Evolutionary conservation across 345 rosid species (phyloP).

Genomic region (Trapa incisa): DNA sequence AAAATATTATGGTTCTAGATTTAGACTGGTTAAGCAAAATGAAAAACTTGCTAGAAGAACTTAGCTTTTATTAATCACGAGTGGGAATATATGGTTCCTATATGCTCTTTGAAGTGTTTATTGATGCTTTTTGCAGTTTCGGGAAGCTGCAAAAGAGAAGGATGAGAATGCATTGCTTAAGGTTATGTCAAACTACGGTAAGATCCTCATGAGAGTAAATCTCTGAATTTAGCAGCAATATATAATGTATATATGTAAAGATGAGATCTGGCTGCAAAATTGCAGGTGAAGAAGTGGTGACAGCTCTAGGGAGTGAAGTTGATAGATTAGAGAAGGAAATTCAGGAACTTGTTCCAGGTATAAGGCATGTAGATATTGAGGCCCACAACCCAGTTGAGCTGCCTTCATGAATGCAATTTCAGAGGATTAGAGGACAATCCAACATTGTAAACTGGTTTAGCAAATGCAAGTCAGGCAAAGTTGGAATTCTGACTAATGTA

Average conservation of each 20-base stretch:
- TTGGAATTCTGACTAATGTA: not conserved
- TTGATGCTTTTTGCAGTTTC: constrained; percentile 41
- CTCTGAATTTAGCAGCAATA: not conserved
- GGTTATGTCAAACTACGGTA: constrained; percentile 83
- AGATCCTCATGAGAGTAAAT: not conserved
- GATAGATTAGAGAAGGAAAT: constrained; percentile 91
- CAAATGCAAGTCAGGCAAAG: not conserved
- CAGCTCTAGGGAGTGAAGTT: constrained; percentile 97
- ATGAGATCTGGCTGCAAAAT: not conserved
- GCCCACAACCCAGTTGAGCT: constrained; percentile 63
- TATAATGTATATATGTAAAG: not conserved
- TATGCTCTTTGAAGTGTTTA: constrained; percentile 2
- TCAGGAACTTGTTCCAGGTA: constrained; percentile 90
- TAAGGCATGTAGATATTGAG: constrained; percentile 93
- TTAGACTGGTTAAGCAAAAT: not conserved
- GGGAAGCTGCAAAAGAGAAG: constrained; percentile 50
- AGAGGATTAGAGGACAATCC: not conserved
- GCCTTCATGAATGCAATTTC: constrained; percentile 1
- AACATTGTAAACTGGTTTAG: not conserved
- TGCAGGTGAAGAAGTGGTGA: constrained; percentile 95
- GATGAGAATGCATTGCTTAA: constrained; percentile 58
- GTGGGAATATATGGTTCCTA: not conserved
- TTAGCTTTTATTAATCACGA: not conserved
- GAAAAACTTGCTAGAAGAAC: not conserved
- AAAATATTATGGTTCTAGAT: not conserved